A percentile compares a stretch with the other conserved stretches of the same genome.
These are phyloP conservation scores for Aspergillus phoenicis DNA, from an alignment of 2,329 filamentous ascomycete genomes.

Conservation along the genomic window DNA sequence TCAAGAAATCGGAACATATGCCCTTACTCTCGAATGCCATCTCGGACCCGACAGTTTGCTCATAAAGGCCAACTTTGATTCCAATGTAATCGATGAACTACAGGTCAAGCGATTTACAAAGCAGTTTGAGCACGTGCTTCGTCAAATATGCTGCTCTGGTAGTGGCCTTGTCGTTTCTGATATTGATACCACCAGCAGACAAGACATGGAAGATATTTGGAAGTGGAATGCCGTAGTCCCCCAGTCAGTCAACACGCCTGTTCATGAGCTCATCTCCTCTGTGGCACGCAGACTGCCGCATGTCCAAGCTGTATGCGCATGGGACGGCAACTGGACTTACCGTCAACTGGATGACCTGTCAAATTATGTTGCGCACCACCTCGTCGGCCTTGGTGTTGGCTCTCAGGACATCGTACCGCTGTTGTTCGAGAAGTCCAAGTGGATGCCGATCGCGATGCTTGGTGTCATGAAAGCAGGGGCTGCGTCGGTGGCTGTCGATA, in stretches of 20 bases:
- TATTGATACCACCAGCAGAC: background rate
- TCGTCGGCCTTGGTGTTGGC: background rate
- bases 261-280: background rate
- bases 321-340: constrained; percentile 10
- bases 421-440: constrained; percentile 6
- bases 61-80: background rate
- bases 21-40: constrained; percentile 6
- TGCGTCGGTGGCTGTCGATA: constrained; percentile 1
- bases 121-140: constrained; percentile 1
- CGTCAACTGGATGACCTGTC: constrained; percentile 1
- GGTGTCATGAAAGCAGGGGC: constrained; percentile 9
- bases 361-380: background rate
- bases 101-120: background rate
- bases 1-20: background rate
- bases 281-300: background rate
- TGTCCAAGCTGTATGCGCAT: background rate
- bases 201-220: background rate
- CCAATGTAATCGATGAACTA: background rate
- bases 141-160: background rate
- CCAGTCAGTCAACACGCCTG: background rate
- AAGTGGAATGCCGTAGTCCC: background rate
- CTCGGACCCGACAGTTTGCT: background rate
- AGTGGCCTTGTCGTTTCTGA: background rate
- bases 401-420: background rate
- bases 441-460: constrained; percentile 8